A percentile compares a stretch with the other conserved stretches of the same genome.
Evolutionary conservation across 257 asterid genomes (phyloP).

Genomic region (Verbascum thapsus): DNA sequence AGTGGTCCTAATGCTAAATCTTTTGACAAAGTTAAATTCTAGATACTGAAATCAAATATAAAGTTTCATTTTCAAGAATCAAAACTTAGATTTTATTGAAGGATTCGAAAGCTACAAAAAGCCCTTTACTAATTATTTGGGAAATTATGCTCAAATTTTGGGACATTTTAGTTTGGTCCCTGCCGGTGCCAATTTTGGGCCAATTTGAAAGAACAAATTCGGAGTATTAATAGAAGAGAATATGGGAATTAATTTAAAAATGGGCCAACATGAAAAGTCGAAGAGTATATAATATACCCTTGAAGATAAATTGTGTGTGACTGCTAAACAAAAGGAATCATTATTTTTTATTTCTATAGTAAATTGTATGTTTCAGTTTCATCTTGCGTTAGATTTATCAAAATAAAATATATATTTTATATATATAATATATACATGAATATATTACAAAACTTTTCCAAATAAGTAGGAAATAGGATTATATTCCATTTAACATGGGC

Average conservation of each 20-base stretch:
- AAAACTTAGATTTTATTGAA: constrained; percentile 13
- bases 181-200: constrained; percentile 21
- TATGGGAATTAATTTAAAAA: neutral
- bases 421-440: too few relatives aligned
- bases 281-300: too few relatives aligned
- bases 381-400: too few relatives aligned
- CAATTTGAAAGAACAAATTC: constrained; percentile 25
- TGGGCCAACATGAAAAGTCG: too few relatives aligned
- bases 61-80: constrained; percentile 27
- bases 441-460: too few relatives aligned
- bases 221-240: neutral
- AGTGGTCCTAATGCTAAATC: constrained; percentile 24
- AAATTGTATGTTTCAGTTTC: too few relatives aligned
- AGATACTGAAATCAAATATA: constrained; percentile 21
- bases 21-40: neutral
- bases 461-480: too few relatives aligned
- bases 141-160: constrained; percentile 11
- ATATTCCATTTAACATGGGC: too few relatives aligned
- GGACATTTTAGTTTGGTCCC: constrained; percentile 23
- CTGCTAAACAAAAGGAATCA: too few relatives aligned
- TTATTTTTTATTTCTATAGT: too few relatives aligned
- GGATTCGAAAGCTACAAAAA: constrained; percentile 35
- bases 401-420: too few relatives aligned
- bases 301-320: too few relatives aligned
- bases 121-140: constrained; percentile 33